These are phyloP conservation scores for Tricholoma hemisulphureum DNA, from an alignment of 768 basidiomycete species.

Conservation along the genomic window DNA sequence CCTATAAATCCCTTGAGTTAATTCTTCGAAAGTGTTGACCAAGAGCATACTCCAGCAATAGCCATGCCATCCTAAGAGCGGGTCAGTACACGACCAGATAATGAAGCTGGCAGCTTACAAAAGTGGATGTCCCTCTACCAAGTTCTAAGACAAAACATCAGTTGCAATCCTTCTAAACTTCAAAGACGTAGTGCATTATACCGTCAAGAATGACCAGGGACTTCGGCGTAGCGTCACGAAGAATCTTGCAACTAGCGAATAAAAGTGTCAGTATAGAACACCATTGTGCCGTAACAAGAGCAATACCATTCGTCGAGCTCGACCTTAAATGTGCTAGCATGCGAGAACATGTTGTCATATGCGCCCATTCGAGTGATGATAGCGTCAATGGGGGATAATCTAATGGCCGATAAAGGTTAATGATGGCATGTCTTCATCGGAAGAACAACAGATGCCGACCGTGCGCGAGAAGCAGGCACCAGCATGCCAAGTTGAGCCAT, in stretches of 20 bases:
- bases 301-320: conserved; percentile 93
- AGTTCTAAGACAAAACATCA: conserved; percentile 58
- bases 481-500: conserved; percentile 97
- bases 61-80: conserved; percentile 88
- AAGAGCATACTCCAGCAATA: conserved; percentile 73
- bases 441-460: conserved; percentile 40
- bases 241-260: conserved; percentile 75
- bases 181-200: conserved; percentile 32
- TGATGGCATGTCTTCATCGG: no score
- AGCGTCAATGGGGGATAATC: conserved; percentile 84
- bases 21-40: background rate
- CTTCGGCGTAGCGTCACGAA: conserved; percentile 89
- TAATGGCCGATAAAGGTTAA: conserved; percentile 25
- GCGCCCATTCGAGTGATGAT: conserved; percentile 98
- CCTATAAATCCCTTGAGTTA: conserved; percentile 40
- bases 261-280: background rate
- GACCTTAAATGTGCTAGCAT: conserved; percentile 96
- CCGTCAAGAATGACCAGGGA: conserved; percentile 95
- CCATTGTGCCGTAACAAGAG: background rate
- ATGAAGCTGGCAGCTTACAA: conserved; percentile 41
- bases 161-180: background rate
- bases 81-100: conserved; percentile 5
- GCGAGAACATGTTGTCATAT: conserved; percentile 95
- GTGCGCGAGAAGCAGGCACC: conserved; percentile 82
- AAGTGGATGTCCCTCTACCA: conserved; percentile 94